phyloP scores from a whole-genome alignment of 306 rosid genomes.

The Ammopiptanthus mongolicus region DNA sequence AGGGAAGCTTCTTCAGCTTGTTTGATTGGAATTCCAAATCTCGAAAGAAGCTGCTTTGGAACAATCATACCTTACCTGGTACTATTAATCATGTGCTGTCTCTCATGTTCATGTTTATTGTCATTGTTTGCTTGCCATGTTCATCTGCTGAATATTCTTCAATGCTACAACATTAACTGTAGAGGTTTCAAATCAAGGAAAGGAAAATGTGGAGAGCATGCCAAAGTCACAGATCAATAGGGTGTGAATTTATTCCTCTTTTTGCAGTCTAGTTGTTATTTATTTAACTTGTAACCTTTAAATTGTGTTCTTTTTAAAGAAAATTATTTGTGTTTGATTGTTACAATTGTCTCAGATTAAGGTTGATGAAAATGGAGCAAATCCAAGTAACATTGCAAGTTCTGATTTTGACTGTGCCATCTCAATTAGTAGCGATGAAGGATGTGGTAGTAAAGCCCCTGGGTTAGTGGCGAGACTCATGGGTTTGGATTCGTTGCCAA shows the following conservation, averaged over 20 bases:
- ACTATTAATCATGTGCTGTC: neutral
- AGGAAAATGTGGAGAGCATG: slow-evolving; percentile 51
- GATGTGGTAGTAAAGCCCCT: slow-evolving; percentile 58
- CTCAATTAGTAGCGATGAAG: slow-evolving; percentile 64
- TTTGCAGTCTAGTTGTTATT: neutral
- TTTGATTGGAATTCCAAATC: slow-evolving; percentile 97
- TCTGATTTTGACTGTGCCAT: slow-evolving; percentile 47
- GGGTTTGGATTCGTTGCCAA: slow-evolving; percentile 88
- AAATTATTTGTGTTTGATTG: neutral
- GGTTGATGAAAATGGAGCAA: slow-evolving; percentile 51
- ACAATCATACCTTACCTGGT: slow-evolving; percentile 50
- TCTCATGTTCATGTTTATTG: neutral
- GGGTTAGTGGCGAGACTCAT: slow-evolving; percentile 85
- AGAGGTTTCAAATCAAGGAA: slow-evolving; percentile 53
- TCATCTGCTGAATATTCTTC: neutral
- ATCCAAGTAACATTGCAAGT: slow-evolving; percentile 46
- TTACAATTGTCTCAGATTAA: slow-evolving; percentile 43
- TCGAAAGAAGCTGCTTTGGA: slow-evolving; percentile 59
- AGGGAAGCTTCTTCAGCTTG: slow-evolving; percentile 81
- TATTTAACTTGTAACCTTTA: neutral
- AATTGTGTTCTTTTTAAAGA: neutral
- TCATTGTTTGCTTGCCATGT: slow-evolving; percentile 14
- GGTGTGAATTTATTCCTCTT: slow-evolving; percentile 36
- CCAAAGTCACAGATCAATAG: slow-evolving; percentile 35
- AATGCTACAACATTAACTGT: slow-evolving; percentile 29